Percentiles rank a stretch among this genome's conserved stretches.
phyloP scores from a whole-genome alignment of 495 filamentous ascomycete genomes.

The Cudoniella acicularis region DNA sequence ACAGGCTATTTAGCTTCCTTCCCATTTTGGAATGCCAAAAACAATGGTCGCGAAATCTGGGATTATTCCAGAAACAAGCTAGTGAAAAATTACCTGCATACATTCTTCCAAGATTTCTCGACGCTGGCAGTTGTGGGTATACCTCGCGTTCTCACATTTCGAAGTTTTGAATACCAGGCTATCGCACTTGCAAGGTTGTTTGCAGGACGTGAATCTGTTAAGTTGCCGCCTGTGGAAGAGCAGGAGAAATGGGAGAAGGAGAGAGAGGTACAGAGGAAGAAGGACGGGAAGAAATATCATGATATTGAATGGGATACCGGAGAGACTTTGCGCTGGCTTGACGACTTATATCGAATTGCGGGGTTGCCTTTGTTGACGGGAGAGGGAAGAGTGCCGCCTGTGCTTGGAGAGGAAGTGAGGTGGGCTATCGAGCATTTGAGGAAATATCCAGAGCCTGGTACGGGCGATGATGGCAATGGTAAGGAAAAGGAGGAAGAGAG shows the following conservation, averaged over 20 bases:
- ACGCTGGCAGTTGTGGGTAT: constrained; percentile 40
- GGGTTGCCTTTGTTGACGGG: constrained; percentile 39
- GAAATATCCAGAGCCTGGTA: constrained; percentile 45
- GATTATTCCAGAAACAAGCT: constrained; percentile 36
- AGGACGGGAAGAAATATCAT: constrained; percentile 39
- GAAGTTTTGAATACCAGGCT: constrained; percentile 50
- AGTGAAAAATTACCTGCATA: constrained; percentile 37
- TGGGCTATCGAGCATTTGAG: constrained; percentile 46
- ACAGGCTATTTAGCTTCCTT: constrained; percentile 46
- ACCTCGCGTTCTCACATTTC: constrained; percentile 43
- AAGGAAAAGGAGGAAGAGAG: background rate
- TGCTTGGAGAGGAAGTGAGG: constrained; percentile 33
- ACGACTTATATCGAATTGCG: constrained; percentile 36
- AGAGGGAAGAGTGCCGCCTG: constrained; percentile 41
- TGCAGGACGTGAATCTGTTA: constrained; percentile 28
- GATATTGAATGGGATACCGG: constrained; percentile 44
- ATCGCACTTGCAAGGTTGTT: constrained; percentile 44
- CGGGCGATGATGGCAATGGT: constrained; percentile 9
- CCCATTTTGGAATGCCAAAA: constrained; percentile 43
- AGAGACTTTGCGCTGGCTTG: constrained; percentile 40
- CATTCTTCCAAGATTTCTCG: constrained; percentile 38
- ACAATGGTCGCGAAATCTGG: constrained; percentile 36
- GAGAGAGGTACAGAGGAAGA: constrained; percentile 21
- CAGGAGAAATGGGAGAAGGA: constrained; percentile 39
- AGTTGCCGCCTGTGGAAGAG: constrained; percentile 31